These are phyloP conservation scores for Thalassiosira sp. DNA, from an alignment of 352 stramenopile species.

Conservation along the genomic window DNA sequence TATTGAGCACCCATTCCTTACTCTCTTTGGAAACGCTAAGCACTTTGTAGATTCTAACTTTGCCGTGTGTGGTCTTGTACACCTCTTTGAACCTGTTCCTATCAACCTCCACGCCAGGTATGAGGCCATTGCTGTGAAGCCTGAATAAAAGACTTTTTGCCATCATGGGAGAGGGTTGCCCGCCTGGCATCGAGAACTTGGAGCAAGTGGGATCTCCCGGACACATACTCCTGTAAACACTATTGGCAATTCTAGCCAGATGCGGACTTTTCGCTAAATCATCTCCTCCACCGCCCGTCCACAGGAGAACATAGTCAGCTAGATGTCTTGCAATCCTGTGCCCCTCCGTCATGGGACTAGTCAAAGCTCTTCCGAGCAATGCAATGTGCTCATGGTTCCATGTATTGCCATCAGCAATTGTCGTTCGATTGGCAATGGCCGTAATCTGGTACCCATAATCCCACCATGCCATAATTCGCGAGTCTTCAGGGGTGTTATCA, in stretches of 20 bases:
- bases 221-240: conserved; percentile 61
- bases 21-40: conserved; percentile 82
- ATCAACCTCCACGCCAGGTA: conserved; percentile 56
- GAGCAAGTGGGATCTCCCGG: conserved; percentile 47
- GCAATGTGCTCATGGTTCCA: conserved; percentile 89
- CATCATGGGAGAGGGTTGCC: conserved; percentile 49
- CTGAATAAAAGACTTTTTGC: conserved; percentile 79
- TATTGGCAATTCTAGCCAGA: conserved; percentile 81
- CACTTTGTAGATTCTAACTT: conserved; percentile 84
- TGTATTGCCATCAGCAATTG: conserved; percentile 86
- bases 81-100: conserved; percentile 71
- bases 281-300: conserved; percentile 82
- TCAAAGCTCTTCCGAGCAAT: conserved; percentile 80
- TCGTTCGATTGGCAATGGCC: conserved; percentile 85
- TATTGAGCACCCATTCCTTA: conserved; percentile 81
- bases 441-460: conserved; percentile 89
- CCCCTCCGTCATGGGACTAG: conserved; percentile 74
- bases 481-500: conserved; percentile 85
- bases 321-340: conserved; percentile 83
- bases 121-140: conserved; percentile 68
- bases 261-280: conserved; percentile 86
- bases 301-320: conserved; percentile 85
- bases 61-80: conserved; percentile 74
- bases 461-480: conserved; percentile 86
- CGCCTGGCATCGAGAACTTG: conserved; percentile 16